A percentile compares a stretch with the other conserved stretches of the same genome.
Conservation (phyloP, 2,329 filamentous ascomycete species). For the Delphinella strobiligena region DNA sequence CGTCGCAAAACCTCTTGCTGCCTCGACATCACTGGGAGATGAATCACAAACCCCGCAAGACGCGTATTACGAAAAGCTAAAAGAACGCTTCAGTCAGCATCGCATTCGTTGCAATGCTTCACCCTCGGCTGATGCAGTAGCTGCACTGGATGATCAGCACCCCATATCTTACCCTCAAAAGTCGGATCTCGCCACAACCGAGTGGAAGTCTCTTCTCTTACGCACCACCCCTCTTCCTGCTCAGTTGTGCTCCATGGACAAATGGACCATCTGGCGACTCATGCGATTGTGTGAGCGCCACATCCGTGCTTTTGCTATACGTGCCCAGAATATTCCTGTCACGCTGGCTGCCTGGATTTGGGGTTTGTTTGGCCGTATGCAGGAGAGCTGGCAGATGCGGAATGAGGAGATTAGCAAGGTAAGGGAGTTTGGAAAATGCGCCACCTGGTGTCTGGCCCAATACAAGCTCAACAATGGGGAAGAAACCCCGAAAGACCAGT, state of each 20-base stretch:
- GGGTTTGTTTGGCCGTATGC: conserved; percentile 58
- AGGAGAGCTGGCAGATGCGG: conserved; percentile 58
- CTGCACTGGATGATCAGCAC: conserved; percentile 42
- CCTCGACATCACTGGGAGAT: neutral
- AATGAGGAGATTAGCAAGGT: conserved; percentile 65
- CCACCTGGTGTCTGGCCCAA: conserved; percentile 43
- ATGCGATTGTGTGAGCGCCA: conserved; percentile 47
- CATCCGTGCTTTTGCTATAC: conserved; percentile 46
- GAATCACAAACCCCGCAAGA: conserved; percentile 38
- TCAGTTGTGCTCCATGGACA: conserved; percentile 44
- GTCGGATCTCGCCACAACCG: conserved; percentile 39
- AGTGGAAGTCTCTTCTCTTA: conserved; percentile 38
- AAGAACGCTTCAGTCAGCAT: conserved; percentile 52
- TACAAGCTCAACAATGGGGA: conserved; percentile 23
- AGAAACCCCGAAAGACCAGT: conserved; percentile 15
- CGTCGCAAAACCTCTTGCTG: conserved; percentile 44
- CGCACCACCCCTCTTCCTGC: conserved; percentile 34
- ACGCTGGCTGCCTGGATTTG: conserved; percentile 74
- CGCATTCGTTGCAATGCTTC: conserved; percentile 47
- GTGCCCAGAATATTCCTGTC: conserved; percentile 37
- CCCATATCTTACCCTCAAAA: conserved; percentile 41
- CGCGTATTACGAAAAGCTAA: conserved; percentile 56
- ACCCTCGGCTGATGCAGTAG: conserved; percentile 43
- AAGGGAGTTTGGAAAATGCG: conserved; percentile 67
- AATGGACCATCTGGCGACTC: conserved; percentile 53